Evolutionary conservation across 2,329 filamentous ascomycete genomes (phyloP).

Genomic region (Fusarium sarcochroum): DNA sequence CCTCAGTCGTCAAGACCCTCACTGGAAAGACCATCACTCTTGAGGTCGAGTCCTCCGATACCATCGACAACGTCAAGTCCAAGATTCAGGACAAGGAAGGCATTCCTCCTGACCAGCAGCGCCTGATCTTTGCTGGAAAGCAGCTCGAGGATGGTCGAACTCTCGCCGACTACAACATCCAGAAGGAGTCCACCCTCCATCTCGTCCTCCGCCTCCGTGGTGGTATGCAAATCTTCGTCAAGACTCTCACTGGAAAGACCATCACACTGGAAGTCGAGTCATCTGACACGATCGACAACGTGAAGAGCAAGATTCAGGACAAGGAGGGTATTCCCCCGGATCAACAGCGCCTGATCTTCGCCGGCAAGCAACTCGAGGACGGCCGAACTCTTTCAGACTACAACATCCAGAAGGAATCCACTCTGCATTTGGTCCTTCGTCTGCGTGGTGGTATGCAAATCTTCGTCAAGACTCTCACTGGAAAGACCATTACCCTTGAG

Average conservation of each 20-base stretch:
- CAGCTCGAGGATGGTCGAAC: slow-evolving; percentile 95
- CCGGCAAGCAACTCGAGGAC: slow-evolving; percentile 93
- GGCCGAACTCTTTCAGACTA: slow-evolving; percentile 93
- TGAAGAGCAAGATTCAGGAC: slow-evolving; percentile 93
- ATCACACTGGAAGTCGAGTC: slow-evolving; percentile 94
- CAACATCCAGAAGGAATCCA: slow-evolving; percentile 96
- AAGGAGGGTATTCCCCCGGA: slow-evolving; percentile 96
- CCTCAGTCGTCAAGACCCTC: slow-evolving; percentile 80
- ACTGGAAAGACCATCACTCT: slow-evolving; percentile 96
- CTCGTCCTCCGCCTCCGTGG: slow-evolving; percentile 89
- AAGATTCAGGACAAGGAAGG: slow-evolving; percentile 99
- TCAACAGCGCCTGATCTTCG: slow-evolving; percentile 94
- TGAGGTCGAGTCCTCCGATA: slow-evolving; percentile 90
- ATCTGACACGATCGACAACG: slow-evolving; percentile 92
- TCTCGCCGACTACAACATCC: slow-evolving; percentile 93
- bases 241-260: slow-evolving; percentile 92
- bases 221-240: slow-evolving; percentile 92
- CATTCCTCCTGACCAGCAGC: slow-evolving; percentile 95
- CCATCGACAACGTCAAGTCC: slow-evolving; percentile 95
- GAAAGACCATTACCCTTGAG: slow-evolving; percentile 94
- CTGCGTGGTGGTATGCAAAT: slow-evolving; percentile 86
- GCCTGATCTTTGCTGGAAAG: slow-evolving; percentile 95
- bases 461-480: slow-evolving; percentile 86
- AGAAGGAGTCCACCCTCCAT: slow-evolving; percentile 91
- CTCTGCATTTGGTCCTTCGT: slow-evolving; percentile 84